These are phyloP conservation scores for Lipomyces yamanashiensis DNA, from an alignment of 805 yeast species.

Conservation along the genomic window DNA sequence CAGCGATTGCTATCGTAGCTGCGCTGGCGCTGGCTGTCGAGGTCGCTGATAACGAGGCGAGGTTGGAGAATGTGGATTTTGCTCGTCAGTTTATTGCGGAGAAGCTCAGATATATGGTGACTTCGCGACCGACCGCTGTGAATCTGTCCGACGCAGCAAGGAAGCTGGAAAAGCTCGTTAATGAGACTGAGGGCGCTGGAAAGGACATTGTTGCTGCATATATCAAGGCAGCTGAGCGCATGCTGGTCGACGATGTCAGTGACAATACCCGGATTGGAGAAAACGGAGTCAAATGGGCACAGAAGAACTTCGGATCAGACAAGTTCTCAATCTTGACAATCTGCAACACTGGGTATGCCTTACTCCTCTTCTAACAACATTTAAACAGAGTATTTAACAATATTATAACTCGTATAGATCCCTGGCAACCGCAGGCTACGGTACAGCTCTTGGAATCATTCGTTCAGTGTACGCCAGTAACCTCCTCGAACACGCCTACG, in stretches of 20 bases:
- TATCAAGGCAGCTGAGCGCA: slow-evolving; percentile 48
- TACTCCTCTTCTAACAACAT: background rate
- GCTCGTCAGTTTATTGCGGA: slow-evolving; percentile 45
- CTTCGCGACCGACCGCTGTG: slow-evolving; percentile 95
- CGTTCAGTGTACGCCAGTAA: slow-evolving; percentile 64
- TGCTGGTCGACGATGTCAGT: slow-evolving; percentile 76
- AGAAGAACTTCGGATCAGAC: slow-evolving; percentile 54
- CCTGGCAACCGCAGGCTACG: slow-evolving; percentile 95
- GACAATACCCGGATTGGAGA: slow-evolving; percentile 80
- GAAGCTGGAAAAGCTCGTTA: slow-evolving; percentile 51
- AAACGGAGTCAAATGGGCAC: slow-evolving; percentile 76
- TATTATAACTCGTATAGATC: slow-evolving; percentile 48
- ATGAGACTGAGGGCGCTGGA: slow-evolving; percentile 33
- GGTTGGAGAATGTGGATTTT: slow-evolving; percentile 30
- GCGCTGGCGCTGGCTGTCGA: slow-evolving; percentile 83
- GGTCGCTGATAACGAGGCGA: slow-evolving; percentile 38
- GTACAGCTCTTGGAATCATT: slow-evolving; percentile 93
- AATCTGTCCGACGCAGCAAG: slow-evolving; percentile 78
- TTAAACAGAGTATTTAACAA: too few relatives aligned
- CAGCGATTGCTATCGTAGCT: slow-evolving; percentile 96
- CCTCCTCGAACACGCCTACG: slow-evolving; percentile 65
- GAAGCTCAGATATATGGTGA: slow-evolving; percentile 66
- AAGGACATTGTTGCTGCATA: slow-evolving; percentile 40
- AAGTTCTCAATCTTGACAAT: slow-evolving; percentile 85
- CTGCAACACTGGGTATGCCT: slow-evolving; percentile 79